Evolutionary conservation across 257 asterid species (phyloP).

Genomic region (Ligustrum vulgare): DNA sequence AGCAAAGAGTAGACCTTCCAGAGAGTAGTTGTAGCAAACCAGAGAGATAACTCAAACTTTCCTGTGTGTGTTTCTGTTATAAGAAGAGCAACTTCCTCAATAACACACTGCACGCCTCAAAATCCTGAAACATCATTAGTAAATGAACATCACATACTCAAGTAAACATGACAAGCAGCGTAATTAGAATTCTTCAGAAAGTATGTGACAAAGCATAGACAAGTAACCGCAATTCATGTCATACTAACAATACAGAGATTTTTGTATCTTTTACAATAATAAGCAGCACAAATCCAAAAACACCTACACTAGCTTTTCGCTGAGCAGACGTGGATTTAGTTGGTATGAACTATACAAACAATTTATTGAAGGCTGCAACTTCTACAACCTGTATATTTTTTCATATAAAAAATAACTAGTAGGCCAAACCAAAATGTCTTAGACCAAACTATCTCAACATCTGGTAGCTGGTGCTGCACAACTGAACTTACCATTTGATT

Average conservation of each 20-base stretch:
- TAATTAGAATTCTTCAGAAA: not conserved
- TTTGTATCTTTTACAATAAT: not conserved
- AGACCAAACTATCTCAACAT: not conserved
- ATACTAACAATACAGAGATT: not conserved
- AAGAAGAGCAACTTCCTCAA: constrained; percentile 83
- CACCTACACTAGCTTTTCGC: not conserved
- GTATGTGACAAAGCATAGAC: not conserved
- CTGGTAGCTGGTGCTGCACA: not conserved
- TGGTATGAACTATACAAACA: not conserved
- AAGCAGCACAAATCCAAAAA: not conserved
- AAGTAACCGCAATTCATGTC: not conserved
- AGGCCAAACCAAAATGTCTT: too few relatives aligned
- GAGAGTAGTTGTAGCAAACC: not conserved
- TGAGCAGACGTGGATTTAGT: not conserved
- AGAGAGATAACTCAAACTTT: constrained; percentile 60
- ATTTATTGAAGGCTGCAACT: not conserved
- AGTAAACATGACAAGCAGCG: constrained; percentile 6
- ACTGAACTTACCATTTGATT: constrained; percentile 72
- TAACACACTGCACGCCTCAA: constrained; percentile 95
- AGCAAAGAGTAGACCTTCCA: not conserved
- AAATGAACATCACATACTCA: constrained; percentile 16
- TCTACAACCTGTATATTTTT: not conserved
- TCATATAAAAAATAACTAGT: not conserved
- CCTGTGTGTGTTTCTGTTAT: constrained; percentile 81
- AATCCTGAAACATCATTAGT: constrained; percentile 53